Evolutionary conservation across 2,329 filamentous ascomycete species (phyloP).

Genomic region (Xylaria digitata): DNA sequence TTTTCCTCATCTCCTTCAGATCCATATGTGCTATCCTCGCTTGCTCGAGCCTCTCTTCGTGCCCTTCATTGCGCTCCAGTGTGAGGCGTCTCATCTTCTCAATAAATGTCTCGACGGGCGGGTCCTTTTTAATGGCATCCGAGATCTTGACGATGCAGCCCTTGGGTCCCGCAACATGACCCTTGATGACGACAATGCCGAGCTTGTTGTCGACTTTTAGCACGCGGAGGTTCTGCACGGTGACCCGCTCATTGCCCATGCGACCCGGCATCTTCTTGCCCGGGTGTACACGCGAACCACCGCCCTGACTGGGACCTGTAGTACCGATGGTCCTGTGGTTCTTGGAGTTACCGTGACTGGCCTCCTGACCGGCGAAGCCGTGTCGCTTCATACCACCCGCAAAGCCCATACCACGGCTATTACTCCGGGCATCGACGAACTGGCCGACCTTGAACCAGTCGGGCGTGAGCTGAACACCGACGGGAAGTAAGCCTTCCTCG

Average conservation of each 20-base stretch:
- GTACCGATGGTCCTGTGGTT: slow-evolving; percentile 94
- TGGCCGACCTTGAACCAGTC: slow-evolving; percentile 93
- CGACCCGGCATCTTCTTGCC: slow-evolving; percentile 98
- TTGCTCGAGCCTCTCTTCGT: slow-evolving; percentile 58
- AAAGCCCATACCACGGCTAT: slow-evolving; percentile 90
- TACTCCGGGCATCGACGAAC: slow-evolving; percentile 85
- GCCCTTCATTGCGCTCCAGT: slow-evolving; percentile 60
- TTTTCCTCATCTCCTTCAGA: slow-evolving; percentile 63
- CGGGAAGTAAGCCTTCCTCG: slow-evolving; percentile 75
- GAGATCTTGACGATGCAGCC: slow-evolving; percentile 85
- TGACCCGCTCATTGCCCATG: slow-evolving; percentile 91
- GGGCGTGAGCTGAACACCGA: slow-evolving; percentile 82
- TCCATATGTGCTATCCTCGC: slow-evolving; percentile 64
- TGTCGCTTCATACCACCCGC: slow-evolving; percentile 98
- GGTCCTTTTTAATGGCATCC: slow-evolving; percentile 87
- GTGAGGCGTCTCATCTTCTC: slow-evolving; percentile 58
- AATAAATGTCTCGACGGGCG: slow-evolving; percentile 62
- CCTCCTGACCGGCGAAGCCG: slow-evolving; percentile 88
- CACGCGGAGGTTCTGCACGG: slow-evolving; percentile 90
- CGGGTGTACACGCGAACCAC: slow-evolving; percentile 89
- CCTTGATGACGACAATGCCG: slow-evolving; percentile 89
- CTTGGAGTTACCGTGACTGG: slow-evolving; percentile 94
- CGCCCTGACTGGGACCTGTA: slow-evolving; percentile 87
- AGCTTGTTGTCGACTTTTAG: slow-evolving; percentile 88
- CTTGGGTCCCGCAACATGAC: slow-evolving; percentile 88